Evolutionary conservation across 2,329 filamentous ascomycete species (phyloP), one percentile per base, ranked within the genome.

Genomic region (Cladosporium sp.): DNA sequence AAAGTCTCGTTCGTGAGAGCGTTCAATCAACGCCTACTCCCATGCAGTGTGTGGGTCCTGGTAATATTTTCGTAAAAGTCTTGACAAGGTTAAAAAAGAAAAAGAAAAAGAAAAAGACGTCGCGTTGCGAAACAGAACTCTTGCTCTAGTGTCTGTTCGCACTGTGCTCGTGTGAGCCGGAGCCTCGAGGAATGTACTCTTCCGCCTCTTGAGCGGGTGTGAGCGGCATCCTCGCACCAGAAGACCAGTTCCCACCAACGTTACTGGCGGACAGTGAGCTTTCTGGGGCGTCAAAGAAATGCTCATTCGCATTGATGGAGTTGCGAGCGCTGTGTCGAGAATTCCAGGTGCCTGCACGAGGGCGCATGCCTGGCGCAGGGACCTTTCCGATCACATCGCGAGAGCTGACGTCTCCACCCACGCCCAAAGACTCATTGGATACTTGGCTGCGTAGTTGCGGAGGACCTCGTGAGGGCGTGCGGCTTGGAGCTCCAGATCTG

Each of bases 351-450:
- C 69, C 68, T 2, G 70, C 64, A 17, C 71, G 65, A n/a, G 71
- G 70, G 9, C 71, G 66, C 24, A 71, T 58, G n/a, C 53, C 58
- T 2, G 71, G 71, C 17, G 64, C 61, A 1, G 71, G 71, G 9
- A 73, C 70, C 19, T 64, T 65, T 49, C 66, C 69, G 24, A 72
- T 71, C 10, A 63, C 65, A 36, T 71, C 68, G 8, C 61, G 51
- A 1, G 65, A 66, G 58, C 66, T 70, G 51, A 68, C 58, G 13
- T 68, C 65, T 20, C 65, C 69, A 13, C 68, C 68, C n/a, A 69
- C 56, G n/a, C 60, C 58, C 3, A 72, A 47, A 3, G 61, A 65
- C 48, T 68, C 65, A 48, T 57, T 58, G 28, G 66, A 70, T 4
- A 62, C 52, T 40, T 66, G 61, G 3, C 60, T 48, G 39, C 64